These are phyloP conservation scores for Mucor racemosus DNA, from an alignment of 371 early-diverging fungal species.

Conservation along the genomic window DNA sequence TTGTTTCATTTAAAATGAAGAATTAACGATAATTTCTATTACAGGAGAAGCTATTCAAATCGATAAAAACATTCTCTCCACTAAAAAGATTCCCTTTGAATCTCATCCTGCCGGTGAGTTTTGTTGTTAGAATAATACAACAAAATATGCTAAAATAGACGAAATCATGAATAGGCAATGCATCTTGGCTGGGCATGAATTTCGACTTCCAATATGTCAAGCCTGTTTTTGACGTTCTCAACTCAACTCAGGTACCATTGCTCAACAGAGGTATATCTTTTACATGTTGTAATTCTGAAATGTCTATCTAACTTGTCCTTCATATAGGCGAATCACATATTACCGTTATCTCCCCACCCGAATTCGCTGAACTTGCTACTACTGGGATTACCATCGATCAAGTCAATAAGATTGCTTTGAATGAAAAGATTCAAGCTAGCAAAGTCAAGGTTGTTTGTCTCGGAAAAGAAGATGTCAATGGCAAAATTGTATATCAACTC, in stretches of 20 bases:
- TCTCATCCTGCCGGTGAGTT: slow-evolving; percentile 37
- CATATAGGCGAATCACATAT: slow-evolving; percentile 73
- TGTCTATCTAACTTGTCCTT: neutral
- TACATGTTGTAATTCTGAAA: neutral
- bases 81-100: slow-evolving; percentile 53
- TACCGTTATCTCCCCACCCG: slow-evolving; percentile 79
- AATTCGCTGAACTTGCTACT: slow-evolving; percentile 62
- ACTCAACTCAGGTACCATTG: slow-evolving; percentile 53
- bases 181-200: slow-evolving; percentile 67
- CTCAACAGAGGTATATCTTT: slow-evolving; percentile 21
- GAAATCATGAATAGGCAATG: slow-evolving; percentile 11
- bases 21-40: neutral
- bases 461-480: slow-evolving; percentile 59
- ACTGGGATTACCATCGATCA: slow-evolving; percentile 75
- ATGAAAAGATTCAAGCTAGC: slow-evolving; percentile 59
- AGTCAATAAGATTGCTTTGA: slow-evolving; percentile 64
- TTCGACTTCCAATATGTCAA: slow-evolving; percentile 63
- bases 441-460: slow-evolving; percentile 65
- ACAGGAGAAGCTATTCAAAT: slow-evolving; percentile 40
- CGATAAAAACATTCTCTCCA: slow-evolving; percentile 45
- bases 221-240: slow-evolving; percentile 59
- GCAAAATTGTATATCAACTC: slow-evolving; percentile 47
- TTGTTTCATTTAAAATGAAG: neutral
- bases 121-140: neutral
- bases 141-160: neutral